phyloP scores from a whole-genome alignment of 345 rosid species.

The rapeseed (Brassica napus) region Da-Ae NC_063450.1:48332501-48333000 shows the following conservation, averaged over 20 bases:
- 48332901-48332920: neutral
- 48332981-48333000: constrained; percentile 14
- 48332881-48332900: constrained; percentile 6
- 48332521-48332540: neutral
- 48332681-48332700: neutral
- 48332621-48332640: constrained; percentile 21
- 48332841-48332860: neutral
- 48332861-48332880: neutral
- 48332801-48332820: constrained; percentile 30
- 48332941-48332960: neutral
- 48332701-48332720: neutral
- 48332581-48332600: constrained; percentile 28
- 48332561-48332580: constrained; percentile 35
- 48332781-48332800: constrained; percentile 36
- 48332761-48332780: constrained; percentile 35
- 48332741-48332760: constrained; percentile 18
- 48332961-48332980: neutral
- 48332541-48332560: neutral
- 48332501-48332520: neutral
- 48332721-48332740: constrained; percentile 21
- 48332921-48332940: neutral
- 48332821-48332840: neutral
- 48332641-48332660: constrained; percentile 1
- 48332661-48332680: neutral
- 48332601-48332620: constrained; percentile 37